Evolutionary conservation across 2,329 filamentous ascomycete species (phyloP), one percentile per base, ranked within the genome.

Genomic region (Didymella keratinophila): DNA sequence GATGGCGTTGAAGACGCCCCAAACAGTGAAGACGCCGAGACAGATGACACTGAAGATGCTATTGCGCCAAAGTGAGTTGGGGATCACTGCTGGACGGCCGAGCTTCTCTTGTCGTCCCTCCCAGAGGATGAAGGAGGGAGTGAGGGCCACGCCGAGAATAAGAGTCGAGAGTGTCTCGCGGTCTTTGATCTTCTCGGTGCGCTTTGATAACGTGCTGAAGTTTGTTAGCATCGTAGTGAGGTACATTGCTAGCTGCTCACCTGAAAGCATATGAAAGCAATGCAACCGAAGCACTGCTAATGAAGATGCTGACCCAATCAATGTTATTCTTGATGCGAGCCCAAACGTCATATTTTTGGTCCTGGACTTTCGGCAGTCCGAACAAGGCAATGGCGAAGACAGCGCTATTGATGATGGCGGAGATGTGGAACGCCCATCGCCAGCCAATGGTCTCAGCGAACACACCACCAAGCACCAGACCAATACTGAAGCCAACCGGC

Each of bases 41-140:
- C 86, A 89, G 20, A 86, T 81, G 25, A 76, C 79, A 0, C 83
- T 81, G 64, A 89, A 89, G 2, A 82, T 72, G 0, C 72, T 69
- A 43, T 86, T 87, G n/a, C 75, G 79, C 87, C 87, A 89, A 0
- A 89, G 73, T 0, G 80, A 82, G 68, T 89, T 88, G 0, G 87
- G 87, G 21, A 89, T 87, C 8, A 89, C 70, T 0, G 85, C 85
- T 12, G 85, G 82, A 2, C 76, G 77, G 10, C 78, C 76, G 0
- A 71, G 66, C 11, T 72, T 75, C 46, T 83, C 81, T 47, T 83
- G 83, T 3, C 77, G 75, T 11, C 79, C 77, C 46, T 86, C 80
- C 86, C 86, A 89, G 10, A 76, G 67, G 42, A 83, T 73, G 66
- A 89, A 89, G 0, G 73, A 65, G 0, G 81, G 81, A 2, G 86